Base-by-base conservation (phyloP, 2,329 filamentous ascomycete genomes). In the Fusarium virguliforme region DNA sequence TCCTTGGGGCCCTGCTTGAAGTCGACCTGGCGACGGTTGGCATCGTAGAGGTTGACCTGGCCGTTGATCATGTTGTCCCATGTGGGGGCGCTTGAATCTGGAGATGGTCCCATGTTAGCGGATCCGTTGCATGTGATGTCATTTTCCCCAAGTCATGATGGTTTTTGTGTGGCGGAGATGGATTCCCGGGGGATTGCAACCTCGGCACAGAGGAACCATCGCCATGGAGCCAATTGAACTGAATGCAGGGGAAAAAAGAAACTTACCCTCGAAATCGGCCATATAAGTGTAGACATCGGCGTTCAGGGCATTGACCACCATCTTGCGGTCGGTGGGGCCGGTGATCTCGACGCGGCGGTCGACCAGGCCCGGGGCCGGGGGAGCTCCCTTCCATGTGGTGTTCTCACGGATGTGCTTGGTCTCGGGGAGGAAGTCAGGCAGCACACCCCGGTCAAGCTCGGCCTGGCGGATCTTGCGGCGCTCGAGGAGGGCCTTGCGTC, bases 1-100 rank as follows among this genome's bases (percentile, higher is more conserved):
- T 97, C 94, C 85, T 98, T 99, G 77, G 90, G 86, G 71, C 95
- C 95, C 79, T 95, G 92, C 87, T 96, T 97, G 88, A 98, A 98
- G 85, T 98, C 95, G 76, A 98, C 90, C 84, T 98, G 93, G 75
- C 90, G 91, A 78, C 96, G 93, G 80, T 97, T 94, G 74, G 95
- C 96, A 78, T 98, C 96, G 86, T 98, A 97, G 64, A 99, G 89
- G 86, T 98, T 99, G 74, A 98, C 91, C 84, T 99, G 96, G 71
- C 96, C 96, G 76, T 96, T 97, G 86, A 98, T 92, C 95, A 98
- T 98, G 86, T 98, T 98, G 74, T 97, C 94, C 96, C 96, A 99
- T 46, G 96, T 98, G 26, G 96, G 96, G 26, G 96, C 95, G 79
- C 89, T 96, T 7, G 96, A 97, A 82, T 98, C 95, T 97, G 76